Base-by-base conservation (phyloP, 805 yeast species). In the Pichia rugopelliculosa region DNA sequence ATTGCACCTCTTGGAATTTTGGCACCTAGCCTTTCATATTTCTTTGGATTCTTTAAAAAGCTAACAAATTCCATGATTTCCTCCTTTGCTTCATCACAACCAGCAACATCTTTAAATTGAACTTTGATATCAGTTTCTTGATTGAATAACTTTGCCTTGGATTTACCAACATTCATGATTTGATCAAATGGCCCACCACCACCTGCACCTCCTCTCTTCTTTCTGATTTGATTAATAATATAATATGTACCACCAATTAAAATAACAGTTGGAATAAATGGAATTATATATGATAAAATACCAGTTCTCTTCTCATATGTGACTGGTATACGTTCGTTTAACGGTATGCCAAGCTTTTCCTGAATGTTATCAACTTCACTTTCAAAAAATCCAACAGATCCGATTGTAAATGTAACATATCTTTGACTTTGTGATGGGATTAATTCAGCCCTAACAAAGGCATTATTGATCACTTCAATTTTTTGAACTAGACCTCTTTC, bases 1-100 rank as follows among this genome's bases (percentile, higher is more conserved):
- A 93, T 87, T 10, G 99, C 99, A 57, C 99, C 99, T 63, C 98
- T 80, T 42, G 99, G 99, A 56, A 93, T 93, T 65, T 89, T 87
- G 36, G 98, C 99, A 36, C 99, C 99, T 49, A 93, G 73, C 51
- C 80, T 79, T 65, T 90, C 97, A 67, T 90, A 93, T 63, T 89
- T 87, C 47, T 75, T 73, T 10, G 99, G 99, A 55, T 88, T 79
- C 64, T 91, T 86, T 67, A 93, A 77, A 64, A 95, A 93, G 57
- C 84, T 80, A 45, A 93, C 99, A 73, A 93, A 93, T 67, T 93
- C 99, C 96, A 89, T 87, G 53, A 93, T 90, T 68, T 93, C 99
- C 56, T 83, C 91, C 67, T 93, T 93, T 11, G 99, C 96, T 69
- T 93, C 99, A 52, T 83, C 85, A 73, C 91, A 86, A 45, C 99